Percentiles rank a stretch among this genome's conserved stretches.
Conservation (phyloP, 768 basidiomycete genomes). For the Sarcodon aspratus region DNA sequence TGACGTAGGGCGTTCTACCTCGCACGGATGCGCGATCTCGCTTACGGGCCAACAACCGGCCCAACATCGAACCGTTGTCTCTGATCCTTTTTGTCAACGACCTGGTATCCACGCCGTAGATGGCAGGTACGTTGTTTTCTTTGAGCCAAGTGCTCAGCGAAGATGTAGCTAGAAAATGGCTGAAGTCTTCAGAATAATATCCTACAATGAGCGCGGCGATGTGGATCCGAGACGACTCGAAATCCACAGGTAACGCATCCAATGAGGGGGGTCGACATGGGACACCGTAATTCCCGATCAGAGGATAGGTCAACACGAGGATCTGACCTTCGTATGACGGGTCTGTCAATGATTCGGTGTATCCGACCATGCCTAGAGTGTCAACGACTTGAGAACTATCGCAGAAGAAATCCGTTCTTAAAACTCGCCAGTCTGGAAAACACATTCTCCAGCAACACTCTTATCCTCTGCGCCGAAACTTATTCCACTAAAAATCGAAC, state of each 20-base stretch:
- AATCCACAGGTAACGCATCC: conserved; percentile 57
- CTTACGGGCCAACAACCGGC: conserved; percentile 64
- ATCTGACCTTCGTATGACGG: conserved; percentile 99
- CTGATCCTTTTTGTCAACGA: conserved; percentile 94
- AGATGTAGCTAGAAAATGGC: conserved; percentile 86
- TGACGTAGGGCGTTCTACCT: conserved; percentile 22
- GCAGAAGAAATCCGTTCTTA: not conserved
- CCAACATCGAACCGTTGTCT: conserved; percentile 90
- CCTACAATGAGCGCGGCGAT: conserved; percentile 85
- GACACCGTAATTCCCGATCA: conserved; percentile 96
- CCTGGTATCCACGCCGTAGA: conserved; percentile 94
- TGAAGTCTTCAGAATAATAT: conserved; percentile 89
- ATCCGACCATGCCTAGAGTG: conserved; percentile 90
- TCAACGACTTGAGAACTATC: conserved; percentile 7
- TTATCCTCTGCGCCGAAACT: conserved; percentile 90
- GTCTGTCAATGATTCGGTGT: conserved; percentile 95
- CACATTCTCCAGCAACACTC: conserved; percentile 94
- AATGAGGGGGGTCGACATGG: conserved; percentile 50
- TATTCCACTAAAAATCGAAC: conserved; percentile 77
- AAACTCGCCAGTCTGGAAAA: conserved; percentile 92
- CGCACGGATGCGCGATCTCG: conserved; percentile 28
- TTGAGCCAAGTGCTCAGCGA: conserved; percentile 89
- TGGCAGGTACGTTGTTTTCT: conserved; percentile 88
- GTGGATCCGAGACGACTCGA: conserved; percentile 94
- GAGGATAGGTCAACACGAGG: conserved; percentile 91